phyloP scores from a whole-genome alignment of 1,284 basidiomycete genomes.

The Papiliotrema laurentii region DNA sequence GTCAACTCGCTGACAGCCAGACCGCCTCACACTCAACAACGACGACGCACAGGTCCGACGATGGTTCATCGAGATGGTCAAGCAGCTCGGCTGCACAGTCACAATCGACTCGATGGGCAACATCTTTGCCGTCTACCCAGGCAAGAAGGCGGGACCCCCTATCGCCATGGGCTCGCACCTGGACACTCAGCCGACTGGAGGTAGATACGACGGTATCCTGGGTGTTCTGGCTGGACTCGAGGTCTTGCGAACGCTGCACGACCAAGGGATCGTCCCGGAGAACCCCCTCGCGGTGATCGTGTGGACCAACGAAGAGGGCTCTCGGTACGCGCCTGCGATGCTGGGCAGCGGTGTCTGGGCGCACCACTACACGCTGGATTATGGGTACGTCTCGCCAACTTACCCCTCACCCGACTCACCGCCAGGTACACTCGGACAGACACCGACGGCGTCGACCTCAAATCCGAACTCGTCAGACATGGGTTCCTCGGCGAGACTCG shows the following conservation, averaged over 20 bases:
- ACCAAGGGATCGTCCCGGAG: conserved; percentile 12
- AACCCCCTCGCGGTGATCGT: conserved; percentile 18
- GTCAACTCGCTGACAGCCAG: neutral
- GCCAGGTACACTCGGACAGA: conserved; percentile 9
- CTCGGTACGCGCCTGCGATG: conserved; percentile 29
- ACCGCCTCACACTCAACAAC: conserved; percentile 28
- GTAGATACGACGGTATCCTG: conserved; percentile 35
- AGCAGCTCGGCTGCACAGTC: conserved; percentile 32
- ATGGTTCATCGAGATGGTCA: conserved; percentile 32
- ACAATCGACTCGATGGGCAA: conserved; percentile 36
- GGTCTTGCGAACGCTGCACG: conserved; percentile 13
- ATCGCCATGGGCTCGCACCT: conserved; percentile 34
- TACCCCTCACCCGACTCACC: neutral
- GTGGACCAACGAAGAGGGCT: conserved; percentile 36
- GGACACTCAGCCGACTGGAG: conserved; percentile 34
- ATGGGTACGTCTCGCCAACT: conserved; percentile 7
- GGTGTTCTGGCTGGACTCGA: conserved; percentile 28
- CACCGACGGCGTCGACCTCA: conserved; percentile 6
- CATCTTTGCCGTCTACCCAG: conserved; percentile 32
- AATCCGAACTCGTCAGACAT: conserved; percentile 18
- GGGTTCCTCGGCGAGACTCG: conserved; percentile 19
- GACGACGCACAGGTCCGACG: conserved; percentile 32
- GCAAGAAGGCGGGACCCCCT: conserved; percentile 17
- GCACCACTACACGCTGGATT: conserved; percentile 8
- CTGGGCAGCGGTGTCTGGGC: conserved; percentile 36